Conservation (phyloP, 495 filamentous ascomycete genomes). For the Penicillium coffeae region DNA sequence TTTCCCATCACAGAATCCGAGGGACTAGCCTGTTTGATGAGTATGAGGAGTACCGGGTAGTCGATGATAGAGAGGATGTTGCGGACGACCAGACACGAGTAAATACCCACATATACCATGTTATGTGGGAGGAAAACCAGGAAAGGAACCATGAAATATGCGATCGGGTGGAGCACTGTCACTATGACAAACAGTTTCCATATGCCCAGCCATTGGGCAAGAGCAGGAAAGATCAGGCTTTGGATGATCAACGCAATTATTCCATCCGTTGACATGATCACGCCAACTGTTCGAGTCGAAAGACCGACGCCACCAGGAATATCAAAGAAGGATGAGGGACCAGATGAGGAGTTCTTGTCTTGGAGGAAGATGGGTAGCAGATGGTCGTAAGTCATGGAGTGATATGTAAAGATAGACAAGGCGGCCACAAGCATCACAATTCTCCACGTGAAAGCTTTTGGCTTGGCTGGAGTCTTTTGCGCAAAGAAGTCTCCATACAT, state of each 20-base stretch:
- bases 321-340: constrained; percentile 42
- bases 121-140: constrained; percentile 58
- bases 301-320: constrained; percentile 74
- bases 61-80: constrained; percentile 73
- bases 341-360: constrained; percentile 48
- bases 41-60: constrained; percentile 74
- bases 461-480: constrained; percentile 26
- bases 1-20: constrained; percentile 63
- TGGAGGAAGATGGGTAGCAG: constrained; percentile 81
- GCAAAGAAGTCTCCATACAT: constrained; percentile 42
- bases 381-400: constrained; percentile 84
- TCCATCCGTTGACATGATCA: constrained; percentile 78
- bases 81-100: constrained; percentile 63
- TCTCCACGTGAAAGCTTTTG: constrained; percentile 58
- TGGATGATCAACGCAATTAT: constrained; percentile 77
- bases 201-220: constrained; percentile 68
- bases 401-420: constrained; percentile 80
- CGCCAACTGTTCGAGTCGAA: constrained; percentile 65
- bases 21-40: constrained; percentile 80
- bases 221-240: constrained; percentile 66
- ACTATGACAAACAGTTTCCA: constrained; percentile 69
- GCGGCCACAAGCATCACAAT: constrained; percentile 68
- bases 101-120: constrained; percentile 64
- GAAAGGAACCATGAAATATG: constrained; percentile 71
- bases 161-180: constrained; percentile 69